Conservation (phyloP, 345 rosid species). For the Triadica sebifera region DNA sequence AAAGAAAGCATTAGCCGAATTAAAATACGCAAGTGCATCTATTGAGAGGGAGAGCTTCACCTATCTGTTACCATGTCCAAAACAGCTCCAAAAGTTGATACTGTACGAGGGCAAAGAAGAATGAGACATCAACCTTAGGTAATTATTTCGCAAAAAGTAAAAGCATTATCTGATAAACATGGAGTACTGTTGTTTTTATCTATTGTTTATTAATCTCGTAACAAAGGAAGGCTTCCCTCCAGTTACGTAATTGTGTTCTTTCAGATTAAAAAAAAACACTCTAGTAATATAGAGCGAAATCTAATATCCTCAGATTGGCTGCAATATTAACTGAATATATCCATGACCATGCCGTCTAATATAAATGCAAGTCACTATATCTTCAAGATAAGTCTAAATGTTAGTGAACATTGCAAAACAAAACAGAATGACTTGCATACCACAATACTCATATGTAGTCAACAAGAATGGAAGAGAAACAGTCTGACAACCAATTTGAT, state of each 20-base stretch:
- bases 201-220: not conserved
- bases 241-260: not conserved
- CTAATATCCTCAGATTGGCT: conserved; percentile 1
- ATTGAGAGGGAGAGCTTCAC: conserved; percentile 29
- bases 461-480: not conserved
- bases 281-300: not conserved
- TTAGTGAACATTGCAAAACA: not conserved
- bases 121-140: conserved; percentile 10
- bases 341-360: not conserved
- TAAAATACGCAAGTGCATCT: not conserved
- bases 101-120: conserved; percentile 38
- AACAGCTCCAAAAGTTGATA: conserved; percentile 96
- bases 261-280: not conserved
- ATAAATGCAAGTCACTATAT: not conserved
- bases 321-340: not conserved
- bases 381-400: not conserved
- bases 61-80: conserved; percentile 97
- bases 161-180: not conserved
- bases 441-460: not conserved
- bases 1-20: too few relatives aligned
- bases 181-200: not conserved
- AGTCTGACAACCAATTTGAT: not conserved
- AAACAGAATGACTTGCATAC: not conserved
- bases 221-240: not conserved
- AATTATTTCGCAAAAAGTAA: not conserved